phyloP scores from a whole-genome alignment of 2,329 filamentous ascomycete species.

The Aspergillus novofumigatus region DNA sequence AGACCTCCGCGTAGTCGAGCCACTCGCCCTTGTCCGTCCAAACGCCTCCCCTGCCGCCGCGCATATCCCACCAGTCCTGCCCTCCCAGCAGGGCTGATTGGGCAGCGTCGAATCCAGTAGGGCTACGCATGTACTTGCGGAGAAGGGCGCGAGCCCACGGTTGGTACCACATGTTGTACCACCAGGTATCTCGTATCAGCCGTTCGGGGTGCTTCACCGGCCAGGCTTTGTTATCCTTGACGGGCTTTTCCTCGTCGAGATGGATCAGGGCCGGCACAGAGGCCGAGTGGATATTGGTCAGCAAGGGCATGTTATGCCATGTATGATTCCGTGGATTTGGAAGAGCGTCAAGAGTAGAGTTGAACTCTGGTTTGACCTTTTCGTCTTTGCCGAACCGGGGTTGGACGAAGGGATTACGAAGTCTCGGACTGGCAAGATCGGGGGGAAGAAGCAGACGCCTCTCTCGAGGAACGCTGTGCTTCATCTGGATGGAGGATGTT shows the following conservation, averaged over 20 bases:
- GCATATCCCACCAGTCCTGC: slow-evolving; percentile 46
- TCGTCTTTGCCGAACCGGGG: slow-evolving; percentile 23
- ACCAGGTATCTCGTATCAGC: slow-evolving; percentile 30
- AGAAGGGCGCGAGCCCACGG: slow-evolving; percentile 47
- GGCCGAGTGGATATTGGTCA: slow-evolving; percentile 47
- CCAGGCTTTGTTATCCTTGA: slow-evolving; percentile 1
- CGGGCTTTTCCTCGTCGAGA: slow-evolving; percentile 33
- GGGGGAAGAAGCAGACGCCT: slow-evolving; percentile 35
- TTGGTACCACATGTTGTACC: slow-evolving; percentile 49
- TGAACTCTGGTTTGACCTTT: slow-evolving; percentile 29
- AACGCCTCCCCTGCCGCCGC: slow-evolving; percentile 51
- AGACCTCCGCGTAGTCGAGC: slow-evolving; percentile 48
- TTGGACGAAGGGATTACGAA: slow-evolving; percentile 33
- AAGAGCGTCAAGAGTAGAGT: slow-evolving; percentile 40
- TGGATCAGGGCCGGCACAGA: slow-evolving; percentile 45
- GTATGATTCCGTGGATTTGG: slow-evolving; percentile 35
- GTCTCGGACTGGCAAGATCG: slow-evolving; percentile 30
- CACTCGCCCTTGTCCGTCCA: slow-evolving; percentile 51
- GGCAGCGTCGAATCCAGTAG: slow-evolving; percentile 40
- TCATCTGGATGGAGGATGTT: slow-evolving; percentile 32
- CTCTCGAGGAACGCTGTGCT: slow-evolving; percentile 35
- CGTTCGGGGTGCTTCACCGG: not conserved
- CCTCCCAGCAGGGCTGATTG: slow-evolving; percentile 45
- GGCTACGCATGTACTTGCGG: slow-evolving; percentile 45
- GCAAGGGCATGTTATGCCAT: slow-evolving; percentile 43